Base-by-base conservation (phyloP, 2,329 filamentous ascomycete genomes). In the Hypoxylon sp. region DNA sequence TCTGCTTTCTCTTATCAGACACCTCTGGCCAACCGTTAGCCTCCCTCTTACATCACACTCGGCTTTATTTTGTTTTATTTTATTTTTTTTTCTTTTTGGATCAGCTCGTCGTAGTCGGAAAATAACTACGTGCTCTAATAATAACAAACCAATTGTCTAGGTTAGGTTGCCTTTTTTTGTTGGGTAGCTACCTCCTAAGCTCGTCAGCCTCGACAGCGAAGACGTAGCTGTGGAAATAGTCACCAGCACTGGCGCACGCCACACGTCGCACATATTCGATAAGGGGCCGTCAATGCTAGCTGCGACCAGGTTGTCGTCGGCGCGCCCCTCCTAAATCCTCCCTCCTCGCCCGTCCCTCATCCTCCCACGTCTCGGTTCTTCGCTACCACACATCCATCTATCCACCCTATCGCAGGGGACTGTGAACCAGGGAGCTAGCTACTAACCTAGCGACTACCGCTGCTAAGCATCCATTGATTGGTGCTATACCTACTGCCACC, bases 271-370 rank as follows among this genome's bases (percentile, higher is more conserved):
- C 37, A 41, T 52, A 20, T 48, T 60, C 49, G 61, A 68, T 62
- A 64, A 65, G 60, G 61, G 64, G 58, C 37, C 58, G 64, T 69
- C 67, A 69, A 69, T 69, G 67, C 67, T 67, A 50, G 49, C 56
- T 60, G 46, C 67, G 65, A 68, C 65, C 59, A 64, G 65, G 65
- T 68, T 68, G 65, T 66, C 59, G 67, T 59, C 61, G 67, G 59
- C 62, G 58, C 58, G 55, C 67, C 64, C 67, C 67, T 69, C 64
- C 61, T 67, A 60, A 60, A 62, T 66, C 59, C 59, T 41, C 37
- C 37, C 37, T 41, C 37, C 37, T 41, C 11, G 11, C 37, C 3
- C 37, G n/a, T 41, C 11, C 37, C 37, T 41, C 37, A 13, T 47
- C 44, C 44, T 59, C 59, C 56, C 62, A 65, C 62, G 54, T 61